phyloP scores from a whole-genome alignment of 2,329 filamentous ascomycete genomes.

The Aspergillus novofumigatus region DNA sequence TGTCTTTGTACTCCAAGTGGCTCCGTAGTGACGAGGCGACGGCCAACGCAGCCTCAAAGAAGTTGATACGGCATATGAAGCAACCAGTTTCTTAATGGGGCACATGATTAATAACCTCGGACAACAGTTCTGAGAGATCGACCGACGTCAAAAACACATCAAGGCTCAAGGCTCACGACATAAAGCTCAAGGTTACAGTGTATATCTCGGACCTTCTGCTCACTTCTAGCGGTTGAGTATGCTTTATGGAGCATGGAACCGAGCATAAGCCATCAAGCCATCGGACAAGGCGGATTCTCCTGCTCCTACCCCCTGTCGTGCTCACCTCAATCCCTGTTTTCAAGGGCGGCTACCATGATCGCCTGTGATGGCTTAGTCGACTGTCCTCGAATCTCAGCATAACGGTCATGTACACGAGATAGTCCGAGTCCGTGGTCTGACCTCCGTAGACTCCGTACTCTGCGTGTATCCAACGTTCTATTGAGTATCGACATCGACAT shows the following conservation, averaged over 20 bases:
- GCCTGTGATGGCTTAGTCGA: not conserved
- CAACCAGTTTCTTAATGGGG: not conserved
- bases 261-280: not conserved
- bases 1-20: no score
- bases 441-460: not conserved
- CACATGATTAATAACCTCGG: not conserved
- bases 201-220: not conserved
- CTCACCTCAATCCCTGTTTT: not conserved
- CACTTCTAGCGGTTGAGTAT: not conserved
- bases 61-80: not conserved
- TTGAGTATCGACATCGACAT: conserved; percentile 11
- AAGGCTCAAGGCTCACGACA: not conserved
- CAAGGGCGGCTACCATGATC: not conserved
- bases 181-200: not conserved
- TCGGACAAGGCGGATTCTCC: not conserved
- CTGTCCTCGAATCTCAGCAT: no score
- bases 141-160: not conserved
- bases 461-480: not conserved
- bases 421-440: not conserved
- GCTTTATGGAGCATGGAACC: not conserved
- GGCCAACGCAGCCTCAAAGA: not conserved
- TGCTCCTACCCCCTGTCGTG: not conserved
- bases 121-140: not conserved
- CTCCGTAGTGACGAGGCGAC: not conserved
- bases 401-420: not conserved